Evolutionary conservation across 2,329 filamentous ascomycete genomes (phyloP).

Genomic region (Fusarium sp.): DNA sequence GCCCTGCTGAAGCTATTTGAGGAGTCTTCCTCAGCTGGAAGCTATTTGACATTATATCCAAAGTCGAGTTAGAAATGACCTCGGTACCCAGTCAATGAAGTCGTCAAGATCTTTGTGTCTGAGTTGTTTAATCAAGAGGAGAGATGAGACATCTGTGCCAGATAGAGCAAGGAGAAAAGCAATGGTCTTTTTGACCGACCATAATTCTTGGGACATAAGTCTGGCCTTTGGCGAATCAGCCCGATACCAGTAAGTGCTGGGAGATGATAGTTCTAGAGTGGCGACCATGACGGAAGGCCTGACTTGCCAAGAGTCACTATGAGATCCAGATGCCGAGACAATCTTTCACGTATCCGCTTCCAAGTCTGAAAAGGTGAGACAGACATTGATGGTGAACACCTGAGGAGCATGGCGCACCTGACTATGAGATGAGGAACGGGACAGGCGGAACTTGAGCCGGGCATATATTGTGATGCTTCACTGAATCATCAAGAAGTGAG

Average conservation of each 20-base stretch:
- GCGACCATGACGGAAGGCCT: slow-evolving; percentile 32
- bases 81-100: background rate
- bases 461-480: slow-evolving; percentile 1
- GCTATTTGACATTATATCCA: background rate
- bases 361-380: slow-evolving; percentile 15
- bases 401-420: slow-evolving; percentile 8
- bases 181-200: slow-evolving; percentile 14
- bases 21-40: background rate
- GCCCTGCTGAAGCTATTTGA: background rate
- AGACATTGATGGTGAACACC: slow-evolving; percentile 13
- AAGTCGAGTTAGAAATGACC: background rate
- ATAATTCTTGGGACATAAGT: background rate
- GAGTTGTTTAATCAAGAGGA: slow-evolving; percentile 12
- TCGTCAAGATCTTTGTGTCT: background rate
- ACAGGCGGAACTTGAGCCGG: slow-evolving; percentile 14
- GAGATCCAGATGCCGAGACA: slow-evolving; percentile 7
- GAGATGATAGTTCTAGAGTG: slow-evolving; percentile 31
- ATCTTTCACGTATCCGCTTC: slow-evolving; percentile 6
- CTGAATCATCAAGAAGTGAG: slow-evolving; percentile 12
- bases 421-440: slow-evolving; percentile 10
- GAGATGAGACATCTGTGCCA: slow-evolving; percentile 28
- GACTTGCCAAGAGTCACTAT: slow-evolving; percentile 10
- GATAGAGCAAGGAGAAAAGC: slow-evolving; percentile 18
- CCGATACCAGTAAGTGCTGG: slow-evolving; percentile 34
- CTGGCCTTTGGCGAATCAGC: slow-evolving; percentile 21